Conservation (phyloP, 495 filamentous ascomycete species). For the Evansstolkia leycettana region DNA sequence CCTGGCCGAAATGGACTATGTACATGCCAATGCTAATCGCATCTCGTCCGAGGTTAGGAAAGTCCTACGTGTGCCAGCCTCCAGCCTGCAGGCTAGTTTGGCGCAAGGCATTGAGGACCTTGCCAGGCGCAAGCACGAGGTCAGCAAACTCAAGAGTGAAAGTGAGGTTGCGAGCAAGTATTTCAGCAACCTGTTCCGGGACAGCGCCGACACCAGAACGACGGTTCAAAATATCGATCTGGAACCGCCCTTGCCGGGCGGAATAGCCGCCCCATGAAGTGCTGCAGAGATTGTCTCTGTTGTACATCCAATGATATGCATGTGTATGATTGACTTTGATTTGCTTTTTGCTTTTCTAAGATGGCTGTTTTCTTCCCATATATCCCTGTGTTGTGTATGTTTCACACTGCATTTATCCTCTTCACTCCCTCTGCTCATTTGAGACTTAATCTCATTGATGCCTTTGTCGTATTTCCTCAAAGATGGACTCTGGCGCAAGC, state of each 20-base stretch:
- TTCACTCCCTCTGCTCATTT: no score
- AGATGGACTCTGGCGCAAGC: no score
- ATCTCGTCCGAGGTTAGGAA: conserved; percentile 75
- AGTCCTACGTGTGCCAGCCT: conserved; percentile 73
- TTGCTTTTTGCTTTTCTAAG: no score
- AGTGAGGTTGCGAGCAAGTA: conserved; percentile 71
- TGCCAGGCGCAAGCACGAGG: conserved; percentile 62
- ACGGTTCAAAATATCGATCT: conserved; percentile 74
- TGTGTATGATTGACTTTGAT: background rate
- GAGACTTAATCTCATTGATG: no score
- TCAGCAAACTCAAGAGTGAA: conserved; percentile 58
- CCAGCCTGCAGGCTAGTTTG: conserved; percentile 65
- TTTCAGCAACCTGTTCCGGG: conserved; percentile 73
- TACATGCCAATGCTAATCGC: conserved; percentile 73
- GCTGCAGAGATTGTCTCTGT: conserved; percentile 6
- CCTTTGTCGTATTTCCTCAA: no score
- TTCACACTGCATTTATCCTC: no score
- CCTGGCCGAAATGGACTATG: conserved; percentile 75
- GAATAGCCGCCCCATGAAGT: conserved; percentile 17
- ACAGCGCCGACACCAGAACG: conserved; percentile 56
- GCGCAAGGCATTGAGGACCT: conserved; percentile 76
- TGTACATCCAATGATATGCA: background rate
- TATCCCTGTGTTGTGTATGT: no score
- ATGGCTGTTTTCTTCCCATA: no score
- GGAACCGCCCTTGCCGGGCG: conserved; percentile 44